Base-by-base conservation (phyloP, 1,284 basidiomycete species). In the Ceratobasidium sp. region DNA sequence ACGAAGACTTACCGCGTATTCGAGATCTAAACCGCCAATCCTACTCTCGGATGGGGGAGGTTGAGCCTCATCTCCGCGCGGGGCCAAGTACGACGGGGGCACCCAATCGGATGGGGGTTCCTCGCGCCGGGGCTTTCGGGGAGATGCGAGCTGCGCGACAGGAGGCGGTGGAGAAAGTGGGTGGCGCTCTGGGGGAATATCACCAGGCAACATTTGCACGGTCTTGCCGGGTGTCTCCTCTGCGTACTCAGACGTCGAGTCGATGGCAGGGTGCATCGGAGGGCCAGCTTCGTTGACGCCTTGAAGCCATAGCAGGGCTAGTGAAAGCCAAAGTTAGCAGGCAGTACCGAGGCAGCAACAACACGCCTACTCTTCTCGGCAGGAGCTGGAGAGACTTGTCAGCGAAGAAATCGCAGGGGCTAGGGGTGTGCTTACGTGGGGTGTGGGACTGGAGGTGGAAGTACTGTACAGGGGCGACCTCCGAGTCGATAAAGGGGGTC, bases 401-500 rank as follows among this genome's bases (percentile, higher is more conserved):
- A 69, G 66, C 41, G 48, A 34, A 5, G 37, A 7, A 2, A 49
- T 13, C 11, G n/a, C 41, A 48, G 39, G 31, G 54, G 29, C 22
- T 19, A 58, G 54, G 49, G 59, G 19, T 41, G 22, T 64, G 46
- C 62, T 69, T 48, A 69, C 66, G 66, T 31, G 66, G 66, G 22
- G 66, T 69, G 29, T 69, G 66, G 19, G 66, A 69, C 53, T 69
- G 66, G 37, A 69, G 66, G 34, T 69, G 66, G 27, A 41, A 69
- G 53, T 69, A 69, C 54, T 69, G 66, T 8, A 69, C 66, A 27
- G 66, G 51, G 34, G 66, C 51, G 37, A 56, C 66, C 66, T 69
- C 66, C 34, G 66, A 69, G 39, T 69, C 66, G 24, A 69, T 69
- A 69, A 69, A 69, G 37, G 66, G 66, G 53, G 66, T 69, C 53